Base-by-base conservation (phyloP, 352 stramenopile species). In the Phytophthora pluvialis region DNA sequence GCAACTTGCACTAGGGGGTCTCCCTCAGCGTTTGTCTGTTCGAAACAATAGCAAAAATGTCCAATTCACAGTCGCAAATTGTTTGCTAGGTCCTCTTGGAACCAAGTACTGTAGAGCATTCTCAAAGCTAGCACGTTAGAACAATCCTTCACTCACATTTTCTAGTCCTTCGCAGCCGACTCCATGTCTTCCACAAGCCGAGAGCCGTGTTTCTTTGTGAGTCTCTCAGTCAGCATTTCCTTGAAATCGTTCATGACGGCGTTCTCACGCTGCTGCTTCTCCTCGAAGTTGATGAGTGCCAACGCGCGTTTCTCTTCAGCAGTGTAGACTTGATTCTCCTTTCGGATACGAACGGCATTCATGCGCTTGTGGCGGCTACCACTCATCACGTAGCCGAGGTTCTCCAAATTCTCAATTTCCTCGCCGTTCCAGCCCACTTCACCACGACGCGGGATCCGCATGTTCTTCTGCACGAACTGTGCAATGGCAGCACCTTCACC, bases 291-390 rank as follows among this genome's bases (percentile, higher is more conserved):
- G 72, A 99, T 99, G 40, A 99, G 81, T 51, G 97, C 97, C 40
- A 99, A 84, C 9, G 97, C 97, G 28, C 96, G 88, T 74, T 99
- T 98, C 81, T 99, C 98, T 77, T 99, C 97, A 11, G 97, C 97
- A 51, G 92, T 98, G 81, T 99, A 99, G 57, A 99, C 97, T 74
- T 99, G 98, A 83, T 99, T 99, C 72, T 99, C 98, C 81, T 99
- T 99, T 33, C 98, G 90, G 53, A 99, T 96, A 77, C 98, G 96
- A 45, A 99, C 94, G 8, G 97, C 98, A 83, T 99, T 99, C 98
- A 99, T 99, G 46, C 96, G 83, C 56, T 97, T 90, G 81, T 99
- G 97, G 36, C 98, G 93, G 52, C 90, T 98, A 35, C 98, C 98
- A 51, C 89, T 98, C 97, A 99, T 99, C 47, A 99, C 98, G 75